Base-by-base conservation (phyloP, 108 stramenopile genomes). In the Schizochytrium sp. region DNA sequence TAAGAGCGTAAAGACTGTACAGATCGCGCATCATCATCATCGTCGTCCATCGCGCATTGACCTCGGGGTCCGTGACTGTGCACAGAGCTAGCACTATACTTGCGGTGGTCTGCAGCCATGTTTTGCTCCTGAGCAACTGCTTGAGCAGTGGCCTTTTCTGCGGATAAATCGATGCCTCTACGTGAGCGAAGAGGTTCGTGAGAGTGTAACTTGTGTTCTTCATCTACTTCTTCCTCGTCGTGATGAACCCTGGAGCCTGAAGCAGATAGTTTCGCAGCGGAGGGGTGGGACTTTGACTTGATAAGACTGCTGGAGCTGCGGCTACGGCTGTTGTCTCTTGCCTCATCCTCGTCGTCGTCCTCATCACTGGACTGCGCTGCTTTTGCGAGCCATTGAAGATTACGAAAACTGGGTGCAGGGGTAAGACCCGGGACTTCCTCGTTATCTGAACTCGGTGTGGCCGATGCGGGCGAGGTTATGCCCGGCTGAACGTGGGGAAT, bases 91-190 rank as follows among this genome's bases (percentile, higher is more conserved):
- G 28, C 28, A 28, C 28, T 28, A 28, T 28, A 28, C 28, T 69
- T 69, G 64, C 64, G 64, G 64, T 69, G 42, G 64, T 38, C 28
- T 69, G 40, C 64, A 44, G 44, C 5, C 10, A 38, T 13, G 19
- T 69, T 69, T 7, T 28, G 28, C 28, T 28, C 28, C 28, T 28
- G 28, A 28, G 64, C 64, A 44, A 69, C 64, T 8, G 64, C 64
- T 44, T 69, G 40, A 44, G 64, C 64, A 7, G 64, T 69, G 64
- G 64, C 64, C 64, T 69, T 69, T 69, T 69, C 64, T 7, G 64
- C 64, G 42, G 64, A 69, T 1, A 69, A 44, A 38, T 69, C 64
- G 64, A 69, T 44, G 40, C 64, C 42, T 69, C 64, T 38, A 44
- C 64, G 64, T 38, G 12, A 38, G 64, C 12, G 5, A 44, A 38